These are phyloP conservation scores for Sporothrix curviconia DNA, from an alignment of 2,329 filamentous ascomycete species.

Conservation along the genomic window DNA sequence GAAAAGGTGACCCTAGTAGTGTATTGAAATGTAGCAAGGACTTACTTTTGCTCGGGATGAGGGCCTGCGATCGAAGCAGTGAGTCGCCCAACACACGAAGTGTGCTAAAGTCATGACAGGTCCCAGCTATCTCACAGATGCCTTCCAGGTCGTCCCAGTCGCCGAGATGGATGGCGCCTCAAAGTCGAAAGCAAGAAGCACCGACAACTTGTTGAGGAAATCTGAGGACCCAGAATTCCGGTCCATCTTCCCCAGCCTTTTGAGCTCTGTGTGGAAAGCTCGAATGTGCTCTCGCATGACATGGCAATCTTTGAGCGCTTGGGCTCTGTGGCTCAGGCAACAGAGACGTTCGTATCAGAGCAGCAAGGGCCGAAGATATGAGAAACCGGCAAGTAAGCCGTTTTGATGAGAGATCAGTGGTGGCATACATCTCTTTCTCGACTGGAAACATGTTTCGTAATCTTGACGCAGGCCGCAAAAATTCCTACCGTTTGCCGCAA, in stretches of 20 bases:
- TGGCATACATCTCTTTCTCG: constrained; percentile 35
- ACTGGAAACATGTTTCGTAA: constrained; percentile 46
- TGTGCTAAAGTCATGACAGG: constrained; percentile 38
- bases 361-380: constrained; percentile 43
- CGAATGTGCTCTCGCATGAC: constrained; percentile 53
- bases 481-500: constrained; percentile 51
- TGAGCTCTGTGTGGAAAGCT: constrained; percentile 46
- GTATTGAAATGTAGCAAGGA: too few species aligned
- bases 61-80: constrained; percentile 47
- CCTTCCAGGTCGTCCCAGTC: constrained; percentile 59
- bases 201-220: constrained; percentile 55
- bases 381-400: constrained; percentile 67
- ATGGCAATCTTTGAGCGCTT: constrained; percentile 55
- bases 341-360: constrained; percentile 40
- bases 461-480: constrained; percentile 44
- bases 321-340: constrained; percentile 42
- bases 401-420: constrained; percentile 45
- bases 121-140: constrained; percentile 49
- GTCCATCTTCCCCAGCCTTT: constrained; percentile 33
- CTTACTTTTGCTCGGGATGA: constrained; percentile 11
- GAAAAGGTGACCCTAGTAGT: too few species aligned
- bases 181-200: constrained; percentile 69
- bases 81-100: constrained; percentile 62
- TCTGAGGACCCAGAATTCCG: constrained; percentile 43
- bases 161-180: constrained; percentile 64